These are phyloP conservation scores for Myxozyma sirexii DNA, from an alignment of 805 yeast genomes.

Conservation along the genomic window DNA sequence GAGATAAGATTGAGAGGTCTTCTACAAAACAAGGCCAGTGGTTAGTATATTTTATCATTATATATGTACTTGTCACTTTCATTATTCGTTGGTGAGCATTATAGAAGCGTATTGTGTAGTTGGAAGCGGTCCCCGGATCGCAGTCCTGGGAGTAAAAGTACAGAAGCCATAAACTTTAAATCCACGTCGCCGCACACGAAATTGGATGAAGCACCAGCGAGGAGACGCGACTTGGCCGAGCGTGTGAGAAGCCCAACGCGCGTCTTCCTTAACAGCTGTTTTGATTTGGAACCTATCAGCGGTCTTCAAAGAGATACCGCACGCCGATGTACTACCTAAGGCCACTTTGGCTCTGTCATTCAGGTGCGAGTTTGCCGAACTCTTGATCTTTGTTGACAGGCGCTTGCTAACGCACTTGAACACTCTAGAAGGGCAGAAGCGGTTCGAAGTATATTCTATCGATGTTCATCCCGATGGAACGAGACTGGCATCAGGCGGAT, in stretches of 20 bases:
- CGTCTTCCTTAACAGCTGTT: no score
- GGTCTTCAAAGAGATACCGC: no score
- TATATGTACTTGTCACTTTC: neutral
- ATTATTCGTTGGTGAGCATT: no score
- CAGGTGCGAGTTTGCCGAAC: conserved; percentile 43
- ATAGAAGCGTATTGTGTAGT: no score
- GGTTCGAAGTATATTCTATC: conserved; percentile 82
- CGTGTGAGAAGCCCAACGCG: no score
- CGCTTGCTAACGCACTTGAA: neutral
- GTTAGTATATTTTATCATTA: no score
- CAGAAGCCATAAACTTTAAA: no score
- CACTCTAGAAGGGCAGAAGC: conserved; percentile 67
- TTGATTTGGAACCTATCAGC: no score
- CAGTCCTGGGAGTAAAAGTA: neutral
- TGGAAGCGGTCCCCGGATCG: no score
- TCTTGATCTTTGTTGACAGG: neutral
- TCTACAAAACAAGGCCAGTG: no score
- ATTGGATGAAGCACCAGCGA: no score
- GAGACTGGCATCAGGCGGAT: conserved; percentile 89
- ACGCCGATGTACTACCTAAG: conserved; percentile 65
- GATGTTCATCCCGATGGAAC: conserved; percentile 80
- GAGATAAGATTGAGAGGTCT: neutral
- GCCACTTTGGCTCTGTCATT: conserved; percentile 72
- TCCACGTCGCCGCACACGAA: conserved; percentile 1
- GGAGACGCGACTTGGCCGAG: no score